Evolutionary conservation across 208 protist species (phyloP).

Genomic region (Trypanosomatidae sp.): DNA sequence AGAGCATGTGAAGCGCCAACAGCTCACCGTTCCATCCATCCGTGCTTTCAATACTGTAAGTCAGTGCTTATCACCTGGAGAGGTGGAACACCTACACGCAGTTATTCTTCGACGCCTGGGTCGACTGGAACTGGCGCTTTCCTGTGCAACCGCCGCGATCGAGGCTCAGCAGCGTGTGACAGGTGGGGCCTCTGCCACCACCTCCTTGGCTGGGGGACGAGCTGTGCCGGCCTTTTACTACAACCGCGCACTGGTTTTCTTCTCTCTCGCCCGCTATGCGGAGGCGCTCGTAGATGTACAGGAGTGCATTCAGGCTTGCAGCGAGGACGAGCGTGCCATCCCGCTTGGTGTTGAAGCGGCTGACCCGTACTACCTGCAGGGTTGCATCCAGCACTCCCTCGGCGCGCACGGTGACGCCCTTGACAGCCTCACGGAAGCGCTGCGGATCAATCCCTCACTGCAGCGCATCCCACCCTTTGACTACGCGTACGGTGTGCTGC

Average conservation of each 20-base stretch:
- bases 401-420: conserved; percentile 47
- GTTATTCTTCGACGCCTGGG: conserved; percentile 27
- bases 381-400: conserved; percentile 71
- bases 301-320: conserved; percentile 34
- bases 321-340: not conserved
- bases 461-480: conserved; percentile 33
- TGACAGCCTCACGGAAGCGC: conserved; percentile 57
- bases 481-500: conserved; percentile 54
- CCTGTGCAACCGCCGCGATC: conserved; percentile 21
- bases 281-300: conserved; percentile 47
- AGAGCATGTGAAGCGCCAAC: not conserved
- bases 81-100: conserved; percentile 19
- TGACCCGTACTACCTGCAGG: conserved; percentile 81
- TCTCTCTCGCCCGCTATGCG: conserved; percentile 33
- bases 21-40: not conserved
- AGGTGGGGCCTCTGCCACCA: not conserved
- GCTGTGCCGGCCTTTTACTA: conserved; percentile 46
- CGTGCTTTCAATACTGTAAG: not conserved
- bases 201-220: conserved; percentile 6
- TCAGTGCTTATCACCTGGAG: conserved; percentile 2
- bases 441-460: conserved; percentile 41
- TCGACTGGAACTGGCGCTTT: conserved; percentile 19
- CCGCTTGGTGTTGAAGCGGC: conserved; percentile 7
- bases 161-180: not conserved
- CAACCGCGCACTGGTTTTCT: conserved; percentile 48